These are phyloP conservation scores for Hanseniaspora singularis DNA, from an alignment of 805 yeast species.

Conservation along the genomic window DNA sequence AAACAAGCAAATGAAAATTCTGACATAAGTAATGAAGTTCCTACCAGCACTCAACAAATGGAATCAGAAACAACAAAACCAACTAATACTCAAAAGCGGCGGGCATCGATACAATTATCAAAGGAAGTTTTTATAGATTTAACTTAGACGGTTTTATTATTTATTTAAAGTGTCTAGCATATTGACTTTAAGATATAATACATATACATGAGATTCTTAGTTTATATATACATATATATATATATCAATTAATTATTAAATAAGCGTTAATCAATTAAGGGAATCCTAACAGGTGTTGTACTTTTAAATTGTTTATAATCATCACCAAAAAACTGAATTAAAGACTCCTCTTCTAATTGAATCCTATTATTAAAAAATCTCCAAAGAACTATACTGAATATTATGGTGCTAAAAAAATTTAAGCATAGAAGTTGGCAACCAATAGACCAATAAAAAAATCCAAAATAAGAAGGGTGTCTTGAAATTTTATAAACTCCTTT, in stretches of 20 bases:
- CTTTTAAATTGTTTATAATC: conserved; percentile 45
- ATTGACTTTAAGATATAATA: too few species aligned
- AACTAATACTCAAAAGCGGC: background rate
- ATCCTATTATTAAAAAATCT: conserved; percentile 61
- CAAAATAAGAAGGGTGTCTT: conserved; percentile 87
- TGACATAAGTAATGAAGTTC: too few species aligned
- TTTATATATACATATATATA: background rate
- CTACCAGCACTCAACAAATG: too few species aligned
- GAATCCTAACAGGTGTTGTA: conserved; percentile 48
- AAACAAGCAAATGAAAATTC: too few species aligned
- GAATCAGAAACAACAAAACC: too few species aligned
- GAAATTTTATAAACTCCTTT: conserved; percentile 53
- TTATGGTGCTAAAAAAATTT: conserved; percentile 48
- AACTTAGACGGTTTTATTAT: too few species aligned
- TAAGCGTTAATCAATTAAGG: conserved; percentile 41
- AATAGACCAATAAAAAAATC: conserved; percentile 86
- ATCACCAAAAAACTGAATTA: conserved; percentile 59
- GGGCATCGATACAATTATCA: background rate
- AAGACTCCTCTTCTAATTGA: conserved; percentile 51
- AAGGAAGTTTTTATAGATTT: conserved; percentile 2
- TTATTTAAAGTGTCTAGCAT: too few species aligned
- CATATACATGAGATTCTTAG: background rate
- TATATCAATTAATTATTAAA: too few species aligned
- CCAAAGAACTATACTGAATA: conserved; percentile 50
- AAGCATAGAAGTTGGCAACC: conserved; percentile 66